Evolutionary conservation across 2,329 filamentous ascomycete genomes (phyloP), one percentile per base, ranked within the genome.

Genomic region (Nigrograna mackinnonii): DNA sequence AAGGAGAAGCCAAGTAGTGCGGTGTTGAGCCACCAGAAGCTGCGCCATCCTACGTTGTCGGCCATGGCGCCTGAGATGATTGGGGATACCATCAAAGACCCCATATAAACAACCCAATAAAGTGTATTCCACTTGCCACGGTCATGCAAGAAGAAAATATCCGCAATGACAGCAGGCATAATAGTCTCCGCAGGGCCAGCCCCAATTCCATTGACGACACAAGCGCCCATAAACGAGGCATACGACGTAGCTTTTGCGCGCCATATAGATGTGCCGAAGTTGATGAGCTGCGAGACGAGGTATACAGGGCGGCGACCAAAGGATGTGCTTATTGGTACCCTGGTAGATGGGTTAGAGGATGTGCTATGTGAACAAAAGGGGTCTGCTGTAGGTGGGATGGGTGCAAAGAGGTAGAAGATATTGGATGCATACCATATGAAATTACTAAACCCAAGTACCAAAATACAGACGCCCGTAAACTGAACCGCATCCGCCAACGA

Each of bases 11-110:
- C 76, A 2, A 82, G 63, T 2, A 85, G 37, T 1, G 60, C 83
- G 2, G 80, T 77, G 49, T 85, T 84, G 48, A 86, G 69, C 82
- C 82, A 86, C 79, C 81, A 86, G 60, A 86, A 86, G 54, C 69
- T 81, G 19, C 80, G 70, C 78, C 80, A 84, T 35, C 81, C 81
- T 4, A 77, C 59, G 24, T 79, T 73, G 32, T 78, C 68, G 2
- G 80, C 75, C 81, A 86, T 86, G 0, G 78, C 66, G 1, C 83
- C 83, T 1, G 79, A 71, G 35, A 84, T 73, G 44, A 84, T 84
- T 26, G 20, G 16, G 47, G 50, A 62, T 49, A 77, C 75, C 79
- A 83, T 84, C 18, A 85, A 66, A 9, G 77, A 77, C 2, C 80
- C 82, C 70, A 85, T 84, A 60, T 85, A 85, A 11, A 77, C 70